Conservation (phyloP, 495 filamentous ascomycete genomes). For the Aspergillus campestris region DNA sequence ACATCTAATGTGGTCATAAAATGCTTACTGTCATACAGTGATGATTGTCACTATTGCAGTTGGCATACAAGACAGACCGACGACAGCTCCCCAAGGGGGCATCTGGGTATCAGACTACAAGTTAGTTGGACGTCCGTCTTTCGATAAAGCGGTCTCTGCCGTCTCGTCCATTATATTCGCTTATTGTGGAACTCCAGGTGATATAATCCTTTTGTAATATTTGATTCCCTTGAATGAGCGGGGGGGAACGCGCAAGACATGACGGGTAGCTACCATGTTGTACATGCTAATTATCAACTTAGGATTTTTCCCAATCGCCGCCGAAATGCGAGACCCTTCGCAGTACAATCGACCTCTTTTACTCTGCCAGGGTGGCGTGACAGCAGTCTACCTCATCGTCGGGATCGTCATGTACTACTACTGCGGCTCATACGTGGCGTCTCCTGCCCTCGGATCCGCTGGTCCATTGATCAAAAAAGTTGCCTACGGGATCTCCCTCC, state of each 20-base stretch:
- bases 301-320: conserved; percentile 53
- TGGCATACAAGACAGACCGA: conserved; percentile 31
- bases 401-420: conserved; percentile 57
- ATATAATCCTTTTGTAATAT: too few relatives aligned
- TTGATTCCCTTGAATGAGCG: too few relatives aligned
- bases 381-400: conserved; percentile 53
- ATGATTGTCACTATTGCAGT: conserved; percentile 56
- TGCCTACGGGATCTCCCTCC: conserved; percentile 59
- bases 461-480: conserved; percentile 49
- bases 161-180: conserved; percentile 60
- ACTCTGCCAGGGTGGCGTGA: conserved; percentile 24
- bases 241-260: too few relatives aligned
- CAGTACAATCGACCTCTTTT: conserved; percentile 49
- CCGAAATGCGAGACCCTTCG: conserved; percentile 56
- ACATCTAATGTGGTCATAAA: conserved; percentile 23
- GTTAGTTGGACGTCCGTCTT: conserved; percentile 11
- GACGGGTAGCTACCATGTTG: too few relatives aligned
- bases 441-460: conserved; percentile 57
- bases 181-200: conserved; percentile 43
- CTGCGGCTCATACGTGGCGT: conserved; percentile 49
- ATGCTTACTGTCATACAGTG: conserved; percentile 38
- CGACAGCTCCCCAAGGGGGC: conserved; percentile 6
- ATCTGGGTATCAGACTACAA: conserved; percentile 5
- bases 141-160: conserved; percentile 38
- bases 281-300: too few relatives aligned